Evolutionary conservation across 1,284 basidiomycete species (phyloP).

Genomic region (Tilletia horrida): DNA sequence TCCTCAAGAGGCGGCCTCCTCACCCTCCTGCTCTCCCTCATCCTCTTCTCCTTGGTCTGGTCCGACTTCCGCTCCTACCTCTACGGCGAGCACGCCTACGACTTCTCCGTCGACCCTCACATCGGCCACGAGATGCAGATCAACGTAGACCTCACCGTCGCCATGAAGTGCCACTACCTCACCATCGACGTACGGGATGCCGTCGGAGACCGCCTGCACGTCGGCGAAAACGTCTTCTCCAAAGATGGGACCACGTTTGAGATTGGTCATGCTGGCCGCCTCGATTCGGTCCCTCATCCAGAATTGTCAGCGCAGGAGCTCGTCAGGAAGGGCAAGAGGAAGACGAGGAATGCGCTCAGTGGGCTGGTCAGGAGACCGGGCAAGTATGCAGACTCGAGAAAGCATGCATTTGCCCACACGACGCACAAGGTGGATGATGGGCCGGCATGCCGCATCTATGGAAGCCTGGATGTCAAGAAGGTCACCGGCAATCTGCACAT

Average conservation of each 20-base stretch:
- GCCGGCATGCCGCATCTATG: slow-evolving; percentile 77
- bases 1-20: slow-evolving; percentile 82
- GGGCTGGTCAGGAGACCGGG: slow-evolving; percentile 8
- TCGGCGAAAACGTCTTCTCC: slow-evolving; percentile 71
- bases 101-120: slow-evolving; percentile 41
- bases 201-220: slow-evolving; percentile 81
- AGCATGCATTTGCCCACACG: slow-evolving; percentile 50
- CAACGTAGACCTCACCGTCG: slow-evolving; percentile 52
- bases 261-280: slow-evolving; percentile 71
- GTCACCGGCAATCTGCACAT: slow-evolving; percentile 68
- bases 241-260: slow-evolving; percentile 77
- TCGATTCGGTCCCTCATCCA: slow-evolving; percentile 64
- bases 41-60: slow-evolving; percentile 72
- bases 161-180: slow-evolving; percentile 58
- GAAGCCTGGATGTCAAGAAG: slow-evolving; percentile 78
- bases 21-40: slow-evolving; percentile 71
- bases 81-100: slow-evolving; percentile 72
- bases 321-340: background rate
- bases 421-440: slow-evolving; percentile 50
- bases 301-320: slow-evolving; percentile 1
- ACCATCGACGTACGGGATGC: slow-evolving; percentile 87
- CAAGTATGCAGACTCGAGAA: background rate
- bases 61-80: slow-evolving; percentile 86
- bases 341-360: slow-evolving; percentile 19
- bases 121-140: slow-evolving; percentile 47